Evolutionary conservation across 2,329 filamentous ascomycete species (phyloP), one percentile per base, ranked within the genome.

Genomic region (Fusarium caatingaense): DNA sequence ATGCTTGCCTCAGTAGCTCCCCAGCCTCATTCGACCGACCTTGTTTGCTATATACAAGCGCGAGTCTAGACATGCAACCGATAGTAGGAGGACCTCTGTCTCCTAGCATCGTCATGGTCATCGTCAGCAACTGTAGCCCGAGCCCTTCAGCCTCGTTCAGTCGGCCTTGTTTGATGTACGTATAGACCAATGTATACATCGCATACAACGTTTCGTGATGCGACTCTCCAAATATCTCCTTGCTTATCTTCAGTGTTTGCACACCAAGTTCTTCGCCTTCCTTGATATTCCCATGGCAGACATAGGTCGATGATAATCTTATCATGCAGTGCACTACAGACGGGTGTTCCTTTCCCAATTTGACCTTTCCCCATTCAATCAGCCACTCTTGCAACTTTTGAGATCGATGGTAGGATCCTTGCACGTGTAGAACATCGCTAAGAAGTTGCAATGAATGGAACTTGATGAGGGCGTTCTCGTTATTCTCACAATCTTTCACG

Each of bases 131-230:
- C 0, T 28, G 18, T 0, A 0, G 6, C 3, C 16, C 13, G 0
- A 62, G 12, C 1, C 10, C 8, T 13, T 34, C 2, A n/a, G 46
- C 13, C 2, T 60, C 45, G 9, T 37, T 6, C 6, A n/a, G 20
- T 3, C 10, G 40, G 0, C 9, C 15, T 0, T 16, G 2, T 0
- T 0, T 0, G 2, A 0, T 0, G 8, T 61, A 32, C n/a, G 30
- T 18, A 0, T 0, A 0, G 0, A 7, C 15, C 5, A 60, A 3
- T 0, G 1, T 0, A 4, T 0, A 0, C 37, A n/a, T 45, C 5
- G 0, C 18, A 1, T 0, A 0, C 0, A 13, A 0, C 15, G 45
- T 46, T 0, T 0, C 0, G 0, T 0, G 0, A 11, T 60, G 0
- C 3, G 1, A 6, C 10, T 41, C 30, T 5, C 56, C 46, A 1